Base-by-base conservation (phyloP, 2,329 filamentous ascomycete genomes). In the Neobulgaria alba region DNA sequence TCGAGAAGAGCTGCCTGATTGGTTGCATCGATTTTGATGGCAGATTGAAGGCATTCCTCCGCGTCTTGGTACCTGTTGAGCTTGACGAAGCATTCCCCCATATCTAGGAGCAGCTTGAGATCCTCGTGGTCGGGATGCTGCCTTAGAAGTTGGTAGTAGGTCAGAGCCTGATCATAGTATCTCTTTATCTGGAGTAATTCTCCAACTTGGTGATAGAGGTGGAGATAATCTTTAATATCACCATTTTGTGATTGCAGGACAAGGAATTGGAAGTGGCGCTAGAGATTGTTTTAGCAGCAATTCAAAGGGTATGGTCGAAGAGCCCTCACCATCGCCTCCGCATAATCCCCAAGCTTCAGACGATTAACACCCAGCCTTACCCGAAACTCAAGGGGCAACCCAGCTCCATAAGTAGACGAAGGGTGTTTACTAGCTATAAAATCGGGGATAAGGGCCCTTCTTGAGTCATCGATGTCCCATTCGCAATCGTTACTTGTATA, bases 361-460 rank as follows among this genome's bases (percentile, higher is more conserved):
- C 92, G 79, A 57, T 87, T 90, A 3, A 90, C 67, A 3, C 85
- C 90, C 48, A 98, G 67, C 57, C 90, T 92, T 20, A 86, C 75
- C 15, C 90, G 79, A 31, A 98, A 67, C 51, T 95, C 88, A 4
- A 89, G 61, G 0, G 89, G 90, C 29, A 95, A 67, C 1, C 79
- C 77, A 29, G 72, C 61, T 0, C 86, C 88, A 59, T 95, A 95
- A 0, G 72, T 66, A 4, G 71, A 67, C 3, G 63, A 56, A 1
- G 72, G 66, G 57, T 76, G 77, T 33, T 62, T 63, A 3, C 64
- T 70, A 3, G 71, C 66, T 7, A 69, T 62, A 57, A 83, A 95
- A 1, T 73, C 73, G 2, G 73, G 61, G 4, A 85, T 71, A 42
- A 71, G 62, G 2, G 67, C 60, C 42, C 89, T 78, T 46, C 92